phyloP scores from a whole-genome alignment of 805 yeast genomes.

The Candida verbasci region DNA sequence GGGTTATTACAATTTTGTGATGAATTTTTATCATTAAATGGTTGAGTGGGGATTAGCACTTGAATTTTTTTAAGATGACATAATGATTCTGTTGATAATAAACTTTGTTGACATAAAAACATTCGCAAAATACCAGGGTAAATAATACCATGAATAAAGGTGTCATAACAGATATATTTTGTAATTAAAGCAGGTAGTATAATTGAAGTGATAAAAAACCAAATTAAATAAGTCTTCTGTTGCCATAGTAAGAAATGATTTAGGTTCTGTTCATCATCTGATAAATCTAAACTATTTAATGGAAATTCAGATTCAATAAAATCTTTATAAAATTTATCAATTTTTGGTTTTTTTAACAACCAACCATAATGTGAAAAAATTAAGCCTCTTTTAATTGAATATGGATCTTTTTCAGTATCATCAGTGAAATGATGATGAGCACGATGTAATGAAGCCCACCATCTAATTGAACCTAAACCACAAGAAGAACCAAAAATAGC shows the following conservation, averaged over 20 bases:
- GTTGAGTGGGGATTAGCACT: constrained; percentile 56
- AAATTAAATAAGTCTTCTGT: constrained; percentile 19
- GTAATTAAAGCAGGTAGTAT: constrained; percentile 27
- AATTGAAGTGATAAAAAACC: constrained; percentile 27
- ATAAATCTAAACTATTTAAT: constrained; percentile 9
- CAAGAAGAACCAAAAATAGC: constrained; percentile 66
- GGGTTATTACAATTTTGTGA: constrained; percentile 60
- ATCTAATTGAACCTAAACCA: constrained; percentile 70
- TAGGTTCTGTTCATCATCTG: constrained; percentile 14
- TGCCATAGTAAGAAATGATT: constrained; percentile 33
- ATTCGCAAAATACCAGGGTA: constrained; percentile 76
- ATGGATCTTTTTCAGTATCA: constrained; percentile 88
- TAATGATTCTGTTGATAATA: constrained; percentile 72
- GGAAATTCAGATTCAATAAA: constrained; percentile 37
- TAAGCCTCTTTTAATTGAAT: constrained; percentile 75
- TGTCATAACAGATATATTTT: constrained; percentile 22
- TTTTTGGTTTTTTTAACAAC: constrained; percentile 62
- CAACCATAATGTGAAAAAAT: constrained; percentile 86
- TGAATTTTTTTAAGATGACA: constrained; percentile 68
- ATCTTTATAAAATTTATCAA: constrained; percentile 24
- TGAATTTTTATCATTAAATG: constrained; percentile 56
- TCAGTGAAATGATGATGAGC: constrained; percentile 82
- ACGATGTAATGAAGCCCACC: constrained; percentile 82
- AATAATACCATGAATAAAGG: constrained; percentile 35
- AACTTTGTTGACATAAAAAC: constrained; percentile 72